These are phyloP conservation scores for Cymbopogon flexuosus DNA, from an alignment of 202 grass and related monocot species.

Conservation along the genomic window DNA sequence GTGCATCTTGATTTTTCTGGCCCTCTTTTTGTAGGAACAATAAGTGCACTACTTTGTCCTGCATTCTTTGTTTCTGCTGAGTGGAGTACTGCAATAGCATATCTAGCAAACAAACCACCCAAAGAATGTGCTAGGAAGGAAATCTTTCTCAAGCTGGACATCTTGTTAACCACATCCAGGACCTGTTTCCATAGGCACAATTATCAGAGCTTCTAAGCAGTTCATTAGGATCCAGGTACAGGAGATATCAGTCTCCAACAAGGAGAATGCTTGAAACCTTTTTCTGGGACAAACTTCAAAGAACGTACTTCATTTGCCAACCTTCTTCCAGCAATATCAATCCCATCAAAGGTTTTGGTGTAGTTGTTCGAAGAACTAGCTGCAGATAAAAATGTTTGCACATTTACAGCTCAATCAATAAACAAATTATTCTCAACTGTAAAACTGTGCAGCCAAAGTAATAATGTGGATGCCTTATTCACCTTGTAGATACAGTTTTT, in stretches of 20 bases:
- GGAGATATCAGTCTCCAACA: slow-evolving; percentile 20
- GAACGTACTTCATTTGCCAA: slow-evolving; percentile 79
- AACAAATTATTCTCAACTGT: not conserved
- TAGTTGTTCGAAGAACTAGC: slow-evolving; percentile 78
- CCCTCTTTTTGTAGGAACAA: slow-evolving; percentile 4
- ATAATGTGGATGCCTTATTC: not conserved
- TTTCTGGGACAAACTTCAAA: not conserved
- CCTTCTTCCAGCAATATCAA: slow-evolving; percentile 74
- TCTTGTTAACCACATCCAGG: slow-evolving; percentile 57
- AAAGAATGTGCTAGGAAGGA: slow-evolving; percentile 85
- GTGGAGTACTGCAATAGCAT: slow-evolving; percentile 69
- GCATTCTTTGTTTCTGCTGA: slow-evolving; percentile 30
- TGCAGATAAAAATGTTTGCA: slow-evolving; percentile 18
- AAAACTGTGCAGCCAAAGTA: not conserved
- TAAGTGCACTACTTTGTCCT: slow-evolving; percentile 1
- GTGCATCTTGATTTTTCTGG: slow-evolving; percentile 9
- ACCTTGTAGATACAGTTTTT: not conserved
- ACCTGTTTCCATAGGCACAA: slow-evolving; percentile 49
- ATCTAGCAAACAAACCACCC: slow-evolving; percentile 86
- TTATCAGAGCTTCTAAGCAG: slow-evolving; percentile 11
- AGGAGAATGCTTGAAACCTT: slow-evolving; percentile 19
- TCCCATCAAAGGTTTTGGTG: slow-evolving; percentile 73
- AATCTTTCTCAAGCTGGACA: slow-evolving; percentile 60
- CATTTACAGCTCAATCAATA: not conserved
- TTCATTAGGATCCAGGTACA: slow-evolving; percentile 14